Percentiles rank a stretch among this genome's conserved stretches.
Evolutionary conservation across 2,329 filamentous ascomycete species (phyloP).

Genomic region (Diaporthe citri): DNA sequence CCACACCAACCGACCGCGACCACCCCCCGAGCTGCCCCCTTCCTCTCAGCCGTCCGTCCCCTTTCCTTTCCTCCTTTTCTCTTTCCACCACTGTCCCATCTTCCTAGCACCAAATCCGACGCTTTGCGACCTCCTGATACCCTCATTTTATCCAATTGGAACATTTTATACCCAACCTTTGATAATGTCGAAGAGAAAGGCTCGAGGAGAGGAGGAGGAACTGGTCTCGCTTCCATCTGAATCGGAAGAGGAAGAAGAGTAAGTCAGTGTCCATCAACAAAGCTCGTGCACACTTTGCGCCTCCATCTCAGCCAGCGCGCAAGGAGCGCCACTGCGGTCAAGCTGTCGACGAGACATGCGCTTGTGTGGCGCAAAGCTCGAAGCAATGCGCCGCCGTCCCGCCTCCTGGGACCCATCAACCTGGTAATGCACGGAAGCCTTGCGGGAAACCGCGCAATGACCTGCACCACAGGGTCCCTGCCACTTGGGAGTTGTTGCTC

Average conservation of each 20-base stretch:
- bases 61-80: conserved; percentile 42
- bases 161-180: conserved; percentile 28
- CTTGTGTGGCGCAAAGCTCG: conserved; percentile 41
- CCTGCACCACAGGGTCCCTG: neutral
- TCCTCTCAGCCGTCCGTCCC: conserved; percentile 43
- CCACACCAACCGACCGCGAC: conserved; percentile 40
- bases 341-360: neutral
- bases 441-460: conserved; percentile 13
- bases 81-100: conserved; percentile 31
- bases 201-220: conserved; percentile 60
- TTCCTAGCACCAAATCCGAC: conserved; percentile 3
- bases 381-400: neutral
- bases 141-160: conserved; percentile 47
- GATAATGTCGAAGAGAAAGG: conserved; percentile 67
- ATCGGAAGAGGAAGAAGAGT: conserved; percentile 69
- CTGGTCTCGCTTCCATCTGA: conserved; percentile 67
- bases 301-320: conserved; percentile 35
- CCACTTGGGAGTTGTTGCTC: neutral
- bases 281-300: conserved; percentile 47
- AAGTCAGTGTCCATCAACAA: conserved; percentile 49
- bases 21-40: conserved; percentile 44
- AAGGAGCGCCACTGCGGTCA: conserved; percentile 39
- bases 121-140: conserved; percentile 1
- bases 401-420: neutral
- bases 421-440: neutral